A percentile compares a stretch with the other conserved stretches of the same genome.
phyloP scores from a whole-genome alignment of 2,329 filamentous ascomycete species.

The Pyrenophora graminea region DNA sequence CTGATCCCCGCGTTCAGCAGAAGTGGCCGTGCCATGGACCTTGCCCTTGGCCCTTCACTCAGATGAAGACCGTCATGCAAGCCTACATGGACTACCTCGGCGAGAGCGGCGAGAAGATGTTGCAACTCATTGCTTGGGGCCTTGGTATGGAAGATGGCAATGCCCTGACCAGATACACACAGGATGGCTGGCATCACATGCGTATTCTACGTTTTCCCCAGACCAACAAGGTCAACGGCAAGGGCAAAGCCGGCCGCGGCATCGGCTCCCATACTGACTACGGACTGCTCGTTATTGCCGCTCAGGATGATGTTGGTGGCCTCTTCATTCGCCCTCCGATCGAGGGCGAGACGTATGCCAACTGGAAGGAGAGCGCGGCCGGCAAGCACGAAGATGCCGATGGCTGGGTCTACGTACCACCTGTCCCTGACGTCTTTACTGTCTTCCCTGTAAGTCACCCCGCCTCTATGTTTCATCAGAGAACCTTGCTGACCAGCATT shows the following conservation, averaged over 20 bases:
- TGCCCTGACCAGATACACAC: constrained; percentile 49
- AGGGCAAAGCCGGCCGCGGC: constrained; percentile 55
- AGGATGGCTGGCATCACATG: constrained; percentile 59
- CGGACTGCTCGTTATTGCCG: constrained; percentile 56
- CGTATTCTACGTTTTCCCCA: constrained; percentile 52
- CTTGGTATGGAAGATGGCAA: constrained; percentile 47
- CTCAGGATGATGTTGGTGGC: constrained; percentile 57
- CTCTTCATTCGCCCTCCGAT: constrained; percentile 54
- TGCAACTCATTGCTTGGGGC: constrained; percentile 54
- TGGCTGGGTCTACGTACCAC: constrained; percentile 56
- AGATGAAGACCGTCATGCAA: constrained; percentile 49
- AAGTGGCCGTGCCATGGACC: constrained; percentile 58
- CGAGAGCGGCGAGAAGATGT: constrained; percentile 51
- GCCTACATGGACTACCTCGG: constrained; percentile 51
- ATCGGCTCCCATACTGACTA: constrained; percentile 60
- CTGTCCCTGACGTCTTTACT: constrained; percentile 52
- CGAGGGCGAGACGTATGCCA: constrained; percentile 49
- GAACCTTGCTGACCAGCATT: neutral
- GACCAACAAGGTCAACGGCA: constrained; percentile 51
- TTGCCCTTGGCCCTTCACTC: constrained; percentile 53
- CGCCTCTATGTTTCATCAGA: too few species aligned
- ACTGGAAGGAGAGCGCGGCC: constrained; percentile 54
- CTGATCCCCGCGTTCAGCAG: constrained; percentile 48
- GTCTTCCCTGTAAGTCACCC: constrained; percentile 49
- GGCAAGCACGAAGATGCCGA: constrained; percentile 53